Percentiles rank a stretch among this genome's conserved stretches.
These are phyloP conservation scores for Ogataea saltuana DNA, from an alignment of 805 yeast species.

Conservation along the genomic window DNA sequence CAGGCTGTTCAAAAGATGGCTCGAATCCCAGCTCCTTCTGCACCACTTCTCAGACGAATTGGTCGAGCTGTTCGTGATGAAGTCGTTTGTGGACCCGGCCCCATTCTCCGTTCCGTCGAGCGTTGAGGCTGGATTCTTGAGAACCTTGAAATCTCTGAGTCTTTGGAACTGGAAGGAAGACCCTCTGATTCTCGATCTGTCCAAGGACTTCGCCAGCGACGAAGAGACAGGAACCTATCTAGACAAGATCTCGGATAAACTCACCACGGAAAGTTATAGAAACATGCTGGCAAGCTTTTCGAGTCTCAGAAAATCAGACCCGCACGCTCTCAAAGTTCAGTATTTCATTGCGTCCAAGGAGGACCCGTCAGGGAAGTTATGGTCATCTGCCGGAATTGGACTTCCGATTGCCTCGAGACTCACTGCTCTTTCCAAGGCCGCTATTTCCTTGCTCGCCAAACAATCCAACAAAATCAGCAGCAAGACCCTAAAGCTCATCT, in stretches of 20 bases:
- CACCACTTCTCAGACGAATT: conserved; percentile 76
- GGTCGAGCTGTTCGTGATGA: conserved; percentile 77
- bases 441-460: conserved; percentile 48
- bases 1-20: conserved; percentile 85
- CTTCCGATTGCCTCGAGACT: conserved; percentile 84
- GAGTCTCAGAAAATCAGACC: conserved; percentile 74
- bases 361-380: conserved; percentile 83
- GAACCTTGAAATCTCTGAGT: conserved; percentile 68
- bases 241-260: conserved; percentile 56
- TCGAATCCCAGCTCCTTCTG: conserved; percentile 75
- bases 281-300: conserved; percentile 62
- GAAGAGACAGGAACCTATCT: conserved; percentile 32
- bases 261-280: conserved; percentile 63
- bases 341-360: conserved; percentile 79
- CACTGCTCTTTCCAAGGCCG: conserved; percentile 83
- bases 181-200: conserved; percentile 76
- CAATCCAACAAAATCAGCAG: conserved; percentile 36
- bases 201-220: conserved; percentile 43
- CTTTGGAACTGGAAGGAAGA: conserved; percentile 95
- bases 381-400: conserved; percentile 49
- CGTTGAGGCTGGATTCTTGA: conserved; percentile 76
- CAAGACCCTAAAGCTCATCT: conserved; percentile 54
- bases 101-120: conserved; percentile 84
- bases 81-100: conserved; percentile 82
- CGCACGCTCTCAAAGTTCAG: conserved; percentile 75